Evolutionary conservation across 495 filamentous ascomycete species (phyloP), one percentile per base, ranked within the genome.

Genomic region (Poronia punctata): DNA sequence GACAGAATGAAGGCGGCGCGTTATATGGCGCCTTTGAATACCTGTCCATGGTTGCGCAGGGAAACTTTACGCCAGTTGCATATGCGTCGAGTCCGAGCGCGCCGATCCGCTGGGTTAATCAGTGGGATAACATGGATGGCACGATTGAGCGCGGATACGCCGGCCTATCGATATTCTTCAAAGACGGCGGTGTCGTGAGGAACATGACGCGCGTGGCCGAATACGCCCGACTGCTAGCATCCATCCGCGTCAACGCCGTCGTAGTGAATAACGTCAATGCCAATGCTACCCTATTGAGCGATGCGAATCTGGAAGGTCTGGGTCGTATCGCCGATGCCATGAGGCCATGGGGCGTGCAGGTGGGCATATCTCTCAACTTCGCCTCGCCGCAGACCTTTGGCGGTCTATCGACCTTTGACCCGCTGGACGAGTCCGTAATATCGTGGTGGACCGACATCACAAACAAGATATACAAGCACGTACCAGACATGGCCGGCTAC

Each of bases 251-350:
- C 52, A 86, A 86, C 44, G 80, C 64, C 2, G 64, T 82, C 20
- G 52, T 85, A 3, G 70, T 83, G 54, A 86, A 86, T 61, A 85
- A 86, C 38, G 81, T 85, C 46, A 86, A 86, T 50, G 79, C 82
- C 10, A 78, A 83, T 46, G 63, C 72, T 1, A 65, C 62, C 0
- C 58, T 81, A 4, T 61, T 86, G 30, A 75, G 49, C 3, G 44
- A 66, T 2, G 40, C 57, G 2, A 84, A 83, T 43, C 70, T 84
- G 43, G 65, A 72, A 20, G 80, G 82, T 0, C 56, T 86, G 4
- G 72, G 60, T 7, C 60, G 76, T 20, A 70, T 86, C 26, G 81
- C 81, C 4, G 75, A 84, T 54, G 69, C 60, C 5, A 72, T 83
- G 53, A 65, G 82, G 4, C 80, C 82, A 0, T 85, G 77, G 53